Base-by-base conservation (phyloP, 1,284 basidiomycete species). In the Salmacisia buchloeana region DNA sequence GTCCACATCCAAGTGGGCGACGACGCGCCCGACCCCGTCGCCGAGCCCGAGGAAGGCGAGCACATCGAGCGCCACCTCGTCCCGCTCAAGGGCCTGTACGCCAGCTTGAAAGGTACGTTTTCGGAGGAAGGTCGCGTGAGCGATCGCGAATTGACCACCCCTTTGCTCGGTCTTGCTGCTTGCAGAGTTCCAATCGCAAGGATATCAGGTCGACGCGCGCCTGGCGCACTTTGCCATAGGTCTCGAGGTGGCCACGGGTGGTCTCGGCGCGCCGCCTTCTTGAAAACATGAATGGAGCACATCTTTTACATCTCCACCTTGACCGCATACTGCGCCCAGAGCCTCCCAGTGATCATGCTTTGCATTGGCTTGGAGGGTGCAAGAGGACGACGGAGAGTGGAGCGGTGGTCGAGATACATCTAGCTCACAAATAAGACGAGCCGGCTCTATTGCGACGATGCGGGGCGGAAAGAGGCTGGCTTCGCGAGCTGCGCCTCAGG, bases 21-120 rank as follows among this genome's bases (percentile, higher is more conserved):
- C 43, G 71, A 78, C 34, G 67, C 76, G 10, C 59, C 72, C 0
- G 75, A 78, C 29, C 77, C 77, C 2, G 67, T 79, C 15, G 76
- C 77, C 10, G 63, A 76, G 52, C 77, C 77, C 1, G 77, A 79
- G 43, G 76, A 76, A 46, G 77, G 77, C 6, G 77, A 79, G 60
- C 75, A 70, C 41, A 78, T 79, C 61, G 77, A 79, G 59, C 69
- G 69, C 43, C 70, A 78, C 43, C 62, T 79, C 25, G 75, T 79
- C 0, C 75, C 75, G 2, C 63, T 77, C 12, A 69, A 67, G 15
- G 65, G 68, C 0, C 67, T 79, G 3, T 69, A 66, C 15, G 60
- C 69, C 18, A 62, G 65, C n/a, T 60, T 79, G 3, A 65, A 69
- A 2, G 64, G 76, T 76, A 43, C 62, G 74, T 67, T 18, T 0